Evolutionary conservation across 1,284 basidiomycete species (phyloP).

Genomic region (Psilocybe mexicana): DNA sequence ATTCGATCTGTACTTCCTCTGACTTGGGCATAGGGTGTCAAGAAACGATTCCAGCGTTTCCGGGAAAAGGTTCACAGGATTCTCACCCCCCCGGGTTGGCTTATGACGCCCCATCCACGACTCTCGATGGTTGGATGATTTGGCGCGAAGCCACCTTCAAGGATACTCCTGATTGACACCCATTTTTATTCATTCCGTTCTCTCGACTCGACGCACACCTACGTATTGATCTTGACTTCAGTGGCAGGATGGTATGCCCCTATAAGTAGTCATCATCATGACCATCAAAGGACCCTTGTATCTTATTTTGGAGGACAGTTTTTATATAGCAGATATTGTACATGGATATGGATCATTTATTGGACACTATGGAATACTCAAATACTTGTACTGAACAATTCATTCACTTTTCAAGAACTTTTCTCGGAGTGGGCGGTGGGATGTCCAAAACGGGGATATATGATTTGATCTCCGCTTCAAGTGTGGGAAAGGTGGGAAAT

Average conservation of each 20-base stretch:
- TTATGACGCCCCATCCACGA: slow-evolving; percentile 9
- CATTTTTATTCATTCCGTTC: too few species aligned
- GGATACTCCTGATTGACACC: background rate
- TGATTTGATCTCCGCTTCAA: slow-evolving; percentile 30
- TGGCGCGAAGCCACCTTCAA: background rate
- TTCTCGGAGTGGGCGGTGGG: background rate
- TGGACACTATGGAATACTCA: too few species aligned
- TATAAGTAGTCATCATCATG: too few species aligned
- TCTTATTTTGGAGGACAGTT: too few species aligned
- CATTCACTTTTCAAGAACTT: background rate
- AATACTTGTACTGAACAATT: too few species aligned
- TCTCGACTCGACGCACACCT: too few species aligned
- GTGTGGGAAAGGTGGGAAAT: slow-evolving; percentile 38
- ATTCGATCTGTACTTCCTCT: background rate
- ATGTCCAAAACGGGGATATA: background rate
- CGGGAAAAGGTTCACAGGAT: slow-evolving; percentile 5
- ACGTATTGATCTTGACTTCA: too few species aligned
- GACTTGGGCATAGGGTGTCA: slow-evolving; percentile 3
- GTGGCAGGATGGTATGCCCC: too few species aligned
- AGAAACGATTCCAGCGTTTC: slow-evolving; percentile 6
- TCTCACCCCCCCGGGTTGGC: slow-evolving; percentile 9
- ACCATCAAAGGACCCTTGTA: too few species aligned
- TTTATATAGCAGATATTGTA: too few species aligned
- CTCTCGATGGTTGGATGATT: slow-evolving; percentile 9
- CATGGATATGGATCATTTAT: too few species aligned